phyloP scores from a whole-genome alignment of 2,329 filamentous ascomycete genomes.

The Colletotrichum liriopes region DNA sequence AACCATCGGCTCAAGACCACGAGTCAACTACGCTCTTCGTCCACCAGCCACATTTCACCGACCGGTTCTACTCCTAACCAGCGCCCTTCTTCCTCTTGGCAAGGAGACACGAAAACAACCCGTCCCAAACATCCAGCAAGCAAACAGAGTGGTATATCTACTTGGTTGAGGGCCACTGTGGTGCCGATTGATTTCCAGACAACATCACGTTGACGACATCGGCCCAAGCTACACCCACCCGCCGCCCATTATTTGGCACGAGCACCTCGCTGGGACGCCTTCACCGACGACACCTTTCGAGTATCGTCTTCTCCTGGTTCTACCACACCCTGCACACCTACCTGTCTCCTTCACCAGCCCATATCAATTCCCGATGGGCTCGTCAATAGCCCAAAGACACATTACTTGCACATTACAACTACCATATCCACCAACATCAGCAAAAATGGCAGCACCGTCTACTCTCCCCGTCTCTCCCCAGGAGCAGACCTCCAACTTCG shows the following conservation, averaged over 20 bases:
- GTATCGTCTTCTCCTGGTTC: not conserved
- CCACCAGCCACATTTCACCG: constrained; percentile 24
- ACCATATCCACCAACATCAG: constrained; percentile 30
- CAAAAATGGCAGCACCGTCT: constrained; percentile 37
- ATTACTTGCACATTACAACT: constrained; percentile 42
- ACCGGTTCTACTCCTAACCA: not conserved
- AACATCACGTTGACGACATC: constrained; percentile 36
- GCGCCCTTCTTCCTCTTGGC: not conserved
- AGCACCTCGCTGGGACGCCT: constrained; percentile 8
- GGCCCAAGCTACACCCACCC: constrained; percentile 9
- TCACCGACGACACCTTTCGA: constrained; percentile 22
- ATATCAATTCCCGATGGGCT: constrained; percentile 43
- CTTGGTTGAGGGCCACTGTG: constrained; percentile 1
- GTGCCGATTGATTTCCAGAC: not conserved
- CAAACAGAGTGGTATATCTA: constrained; percentile 16
- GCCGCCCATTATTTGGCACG: constrained; percentile 14
- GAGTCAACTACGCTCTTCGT: constrained; percentile 30
- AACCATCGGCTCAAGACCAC: constrained; percentile 34
- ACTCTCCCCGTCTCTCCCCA: constrained; percentile 27
- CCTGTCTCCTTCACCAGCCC: not conserved
- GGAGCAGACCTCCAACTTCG: constrained; percentile 61
- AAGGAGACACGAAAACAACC: not conserved
- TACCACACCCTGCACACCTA: not conserved
- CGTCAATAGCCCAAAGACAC: constrained; percentile 42
- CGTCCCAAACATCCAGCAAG: not conserved